Conservation (phyloP, 148 eudicot genomes). For the Chenopodium formosanum region DNA sequence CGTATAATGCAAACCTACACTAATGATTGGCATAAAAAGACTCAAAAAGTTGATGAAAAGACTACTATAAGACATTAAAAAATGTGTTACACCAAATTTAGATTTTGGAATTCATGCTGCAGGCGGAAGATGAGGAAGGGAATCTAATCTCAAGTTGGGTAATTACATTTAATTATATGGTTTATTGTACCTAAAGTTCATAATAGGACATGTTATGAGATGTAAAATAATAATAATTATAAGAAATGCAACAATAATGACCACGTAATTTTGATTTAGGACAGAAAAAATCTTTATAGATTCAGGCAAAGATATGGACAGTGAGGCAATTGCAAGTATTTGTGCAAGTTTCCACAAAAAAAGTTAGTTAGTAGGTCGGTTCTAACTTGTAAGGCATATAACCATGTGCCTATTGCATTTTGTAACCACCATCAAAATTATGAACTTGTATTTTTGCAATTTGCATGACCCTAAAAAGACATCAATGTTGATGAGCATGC, state of each 20-base stretch:
- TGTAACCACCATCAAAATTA: neutral
- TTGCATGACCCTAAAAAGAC: neutral
- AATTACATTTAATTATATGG: neutral
- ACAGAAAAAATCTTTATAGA: constrained; percentile 4
- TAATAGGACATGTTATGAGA: neutral
- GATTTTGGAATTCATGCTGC: neutral
- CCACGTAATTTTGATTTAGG: neutral
- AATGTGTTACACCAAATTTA: neutral
- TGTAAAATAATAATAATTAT: neutral
- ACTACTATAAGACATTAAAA: neutral
- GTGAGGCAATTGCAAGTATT: constrained; percentile 2
- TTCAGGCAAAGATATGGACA: constrained; percentile 8
- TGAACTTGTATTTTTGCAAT: neutral
- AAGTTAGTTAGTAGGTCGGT: no score
- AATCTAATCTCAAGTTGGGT: constrained; percentile 3
- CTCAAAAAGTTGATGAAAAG: neutral
- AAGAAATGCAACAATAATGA: neutral
- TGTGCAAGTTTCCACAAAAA: no score
- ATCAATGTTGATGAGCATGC: neutral
- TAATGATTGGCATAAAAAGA: no score
- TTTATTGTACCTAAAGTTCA: neutral
- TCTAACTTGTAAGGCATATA: constrained; percentile 10
- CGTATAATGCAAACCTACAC: no score
- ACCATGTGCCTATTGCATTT: constrained; percentile 18
- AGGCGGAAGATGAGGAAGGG: neutral